Evolutionary conservation across 106 monocot species (phyloP).

Genomic region (Phalaenopsis equestris): DNA sequence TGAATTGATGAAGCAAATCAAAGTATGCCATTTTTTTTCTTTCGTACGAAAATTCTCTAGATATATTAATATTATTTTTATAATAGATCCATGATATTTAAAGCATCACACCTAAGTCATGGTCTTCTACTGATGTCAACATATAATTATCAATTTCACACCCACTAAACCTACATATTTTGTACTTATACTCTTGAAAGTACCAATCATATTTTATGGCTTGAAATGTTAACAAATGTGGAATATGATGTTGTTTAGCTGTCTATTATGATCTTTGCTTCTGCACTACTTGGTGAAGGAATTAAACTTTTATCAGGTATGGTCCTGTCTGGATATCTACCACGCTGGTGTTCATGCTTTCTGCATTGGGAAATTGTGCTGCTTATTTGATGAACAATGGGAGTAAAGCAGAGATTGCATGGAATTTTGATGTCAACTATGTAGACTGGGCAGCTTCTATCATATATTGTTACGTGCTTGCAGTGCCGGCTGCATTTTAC

Average conservation of each 20-base stretch:
- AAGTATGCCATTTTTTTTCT: no score
- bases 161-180: not conserved
- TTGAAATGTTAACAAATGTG: not conserved
- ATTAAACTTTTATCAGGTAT: conserved; percentile 38
- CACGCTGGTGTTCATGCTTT: conserved; percentile 74
- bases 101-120: not conserved
- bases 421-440: conserved; percentile 88
- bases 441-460: conserved; percentile 78
- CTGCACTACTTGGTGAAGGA: not conserved
- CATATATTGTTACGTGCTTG: conserved; percentile 58
- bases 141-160: not conserved
- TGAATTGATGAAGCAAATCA: no score
- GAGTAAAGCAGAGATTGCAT: conserved; percentile 31
- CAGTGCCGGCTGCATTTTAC: conserved; percentile 66
- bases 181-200: not conserved
- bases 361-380: conserved; percentile 83
- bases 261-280: not conserved
- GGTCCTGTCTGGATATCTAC: conserved; percentile 86
- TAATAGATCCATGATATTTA: not conserved
- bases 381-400: conserved; percentile 60
- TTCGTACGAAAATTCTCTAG: no score
- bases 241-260: not conserved
- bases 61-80: no score
- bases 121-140: not conserved
- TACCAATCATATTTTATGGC: not conserved